These are phyloP conservation scores for Cladosporium sp. DNA, from an alignment of 2,329 filamentous ascomycete species.

Conservation along the genomic window DNA sequence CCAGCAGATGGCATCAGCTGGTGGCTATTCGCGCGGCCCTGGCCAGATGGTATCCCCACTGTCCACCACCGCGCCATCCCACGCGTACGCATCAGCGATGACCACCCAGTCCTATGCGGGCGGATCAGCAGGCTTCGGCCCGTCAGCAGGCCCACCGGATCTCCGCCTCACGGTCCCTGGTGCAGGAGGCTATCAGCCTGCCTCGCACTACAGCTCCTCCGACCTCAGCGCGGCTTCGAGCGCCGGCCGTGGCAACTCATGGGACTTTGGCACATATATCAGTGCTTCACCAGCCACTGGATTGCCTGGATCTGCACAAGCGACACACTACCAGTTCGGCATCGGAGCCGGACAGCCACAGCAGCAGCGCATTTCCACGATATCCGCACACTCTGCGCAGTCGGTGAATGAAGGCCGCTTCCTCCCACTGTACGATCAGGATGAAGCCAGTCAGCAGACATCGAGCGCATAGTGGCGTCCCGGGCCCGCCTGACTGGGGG, in stretches of 20 bases:
- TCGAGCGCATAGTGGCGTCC: constrained; percentile 24
- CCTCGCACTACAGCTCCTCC: constrained; percentile 34
- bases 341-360: constrained; percentile 17
- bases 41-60: constrained; percentile 41
- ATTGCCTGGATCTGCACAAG: constrained; percentile 34
- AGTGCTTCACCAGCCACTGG: constrained; percentile 35
- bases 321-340: constrained; percentile 30
- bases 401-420: constrained; percentile 36
- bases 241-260: constrained; percentile 30
- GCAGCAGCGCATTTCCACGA: constrained; percentile 33
- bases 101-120: constrained; percentile 34
- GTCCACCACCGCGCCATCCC: constrained; percentile 38
- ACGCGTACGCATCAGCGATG: constrained; percentile 35
- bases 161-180: constrained; percentile 40
- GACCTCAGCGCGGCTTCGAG: constrained; percentile 31
- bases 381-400: constrained; percentile 28
- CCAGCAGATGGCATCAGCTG: constrained; percentile 34
- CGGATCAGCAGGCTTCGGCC: constrained; percentile 36
- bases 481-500: constrained; percentile 15
- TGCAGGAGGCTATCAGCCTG: constrained; percentile 35
- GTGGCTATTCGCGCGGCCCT: constrained; percentile 43
- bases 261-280: constrained; percentile 35
- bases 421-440: constrained; percentile 40
- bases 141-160: constrained; percentile 43
- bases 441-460: constrained; percentile 36